phyloP scores from a whole-genome alignment of 139 green algal species.

The Nannochloris sp. region DNA sequence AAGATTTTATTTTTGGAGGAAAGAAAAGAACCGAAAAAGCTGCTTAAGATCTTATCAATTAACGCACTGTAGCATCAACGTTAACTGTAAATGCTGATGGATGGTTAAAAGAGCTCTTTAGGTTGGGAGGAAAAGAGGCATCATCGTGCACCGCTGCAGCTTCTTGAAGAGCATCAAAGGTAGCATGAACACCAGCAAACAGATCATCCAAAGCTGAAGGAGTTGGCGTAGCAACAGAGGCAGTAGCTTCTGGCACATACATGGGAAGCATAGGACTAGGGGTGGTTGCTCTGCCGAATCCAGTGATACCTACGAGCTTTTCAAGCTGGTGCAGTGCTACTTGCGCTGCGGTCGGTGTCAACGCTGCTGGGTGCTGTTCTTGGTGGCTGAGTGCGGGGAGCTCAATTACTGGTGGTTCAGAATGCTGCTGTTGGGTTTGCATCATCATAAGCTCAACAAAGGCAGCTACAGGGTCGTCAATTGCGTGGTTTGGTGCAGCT shows the following conservation, averaged over 20 bases:
- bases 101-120: not conserved
- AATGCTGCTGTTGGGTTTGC: not conserved
- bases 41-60: not conserved
- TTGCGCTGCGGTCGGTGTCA: not conserved
- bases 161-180: not conserved
- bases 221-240: conserved; percentile 7
- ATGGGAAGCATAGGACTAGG: not conserved
- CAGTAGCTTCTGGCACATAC: not conserved
- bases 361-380: not conserved
- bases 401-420: not conserved
- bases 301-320: not conserved
- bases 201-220: conserved; percentile 9
- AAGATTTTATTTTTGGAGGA: too few species aligned
- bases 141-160: not conserved
- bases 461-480: conserved; percentile 1
- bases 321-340: not conserved
- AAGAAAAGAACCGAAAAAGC: too few species aligned
- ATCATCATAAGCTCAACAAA: conserved; percentile 13
- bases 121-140: not conserved
- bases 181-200: conserved; percentile 1
- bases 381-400: not conserved
- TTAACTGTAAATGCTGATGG: not conserved
- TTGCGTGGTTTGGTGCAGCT: too few species aligned
- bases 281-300: too few species aligned
- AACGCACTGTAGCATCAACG: not conserved